Conservation (phyloP, 2,329 filamentous ascomycete species). For the Balansia obtecta region DNA sequence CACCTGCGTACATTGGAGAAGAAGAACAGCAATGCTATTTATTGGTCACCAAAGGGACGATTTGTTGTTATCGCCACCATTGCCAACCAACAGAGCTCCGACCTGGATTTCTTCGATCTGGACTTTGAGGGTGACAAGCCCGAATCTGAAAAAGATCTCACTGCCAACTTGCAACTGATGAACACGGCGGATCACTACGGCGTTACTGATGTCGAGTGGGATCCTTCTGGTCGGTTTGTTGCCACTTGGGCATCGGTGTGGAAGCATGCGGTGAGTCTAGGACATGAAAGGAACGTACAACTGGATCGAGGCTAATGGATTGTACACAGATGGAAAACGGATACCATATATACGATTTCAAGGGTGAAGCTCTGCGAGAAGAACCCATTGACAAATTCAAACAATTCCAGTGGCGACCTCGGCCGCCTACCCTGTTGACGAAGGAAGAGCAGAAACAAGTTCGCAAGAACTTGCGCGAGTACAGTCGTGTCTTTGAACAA, state of each 20-base stretch:
- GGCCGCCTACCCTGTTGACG: conserved; percentile 77
- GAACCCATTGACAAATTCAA: conserved; percentile 95
- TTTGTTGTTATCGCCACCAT: conserved; percentile 94
- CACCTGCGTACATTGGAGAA: conserved; percentile 91
- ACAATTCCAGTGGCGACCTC: conserved; percentile 89
- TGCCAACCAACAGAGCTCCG: conserved; percentile 82
- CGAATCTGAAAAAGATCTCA: conserved; percentile 84
- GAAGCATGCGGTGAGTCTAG: conserved; percentile 75
- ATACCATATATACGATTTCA: conserved; percentile 97
- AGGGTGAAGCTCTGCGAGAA: conserved; percentile 77
- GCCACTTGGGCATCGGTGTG: conserved; percentile 87
- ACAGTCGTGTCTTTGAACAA: conserved; percentile 88
- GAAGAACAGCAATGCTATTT: conserved; percentile 99
- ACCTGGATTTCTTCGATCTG: conserved; percentile 94
- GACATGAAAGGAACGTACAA: neutral
- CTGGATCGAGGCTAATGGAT: conserved; percentile 6
- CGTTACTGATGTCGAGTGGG: conserved; percentile 96
- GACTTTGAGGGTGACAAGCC: conserved; percentile 97
- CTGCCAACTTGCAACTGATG: conserved; percentile 91
- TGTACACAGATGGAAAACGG: conserved; percentile 84
- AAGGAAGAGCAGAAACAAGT: conserved; percentile 97
- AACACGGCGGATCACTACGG: conserved; percentile 91
- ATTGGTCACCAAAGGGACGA: conserved; percentile 92
- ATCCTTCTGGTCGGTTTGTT: conserved; percentile 88
- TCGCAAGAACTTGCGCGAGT: conserved; percentile 96